phyloP scores from a whole-genome alignment of 2,329 filamentous ascomycete genomes.

The Trichoderma endophyticum region DNA sequence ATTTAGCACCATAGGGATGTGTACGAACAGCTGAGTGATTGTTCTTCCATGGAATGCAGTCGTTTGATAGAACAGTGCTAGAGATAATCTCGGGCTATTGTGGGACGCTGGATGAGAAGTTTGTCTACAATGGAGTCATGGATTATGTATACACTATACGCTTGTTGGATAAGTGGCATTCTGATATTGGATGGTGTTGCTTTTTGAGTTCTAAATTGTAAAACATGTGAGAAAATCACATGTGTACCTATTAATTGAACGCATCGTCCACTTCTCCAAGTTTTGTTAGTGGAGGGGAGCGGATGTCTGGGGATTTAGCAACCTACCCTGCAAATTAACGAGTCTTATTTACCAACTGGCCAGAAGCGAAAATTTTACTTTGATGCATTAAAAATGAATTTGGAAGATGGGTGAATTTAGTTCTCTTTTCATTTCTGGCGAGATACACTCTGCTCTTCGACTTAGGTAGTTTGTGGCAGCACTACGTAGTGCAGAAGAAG shows the following conservation, averaged over 20 bases:
- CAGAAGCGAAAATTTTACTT: background rate
- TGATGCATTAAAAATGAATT: background rate
- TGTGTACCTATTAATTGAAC: background rate
- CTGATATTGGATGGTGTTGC: background rate
- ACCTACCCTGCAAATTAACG: background rate
- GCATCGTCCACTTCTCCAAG: background rate
- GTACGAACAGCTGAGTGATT: background rate
- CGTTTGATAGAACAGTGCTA: background rate
- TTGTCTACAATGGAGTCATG: background rate
- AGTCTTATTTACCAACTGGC: background rate
- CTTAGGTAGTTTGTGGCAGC: background rate
- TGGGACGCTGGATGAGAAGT: background rate
- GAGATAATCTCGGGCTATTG: background rate
- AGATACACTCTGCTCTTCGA: background rate
- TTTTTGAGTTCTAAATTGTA: background rate
- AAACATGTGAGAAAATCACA: background rate
- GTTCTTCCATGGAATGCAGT: background rate
- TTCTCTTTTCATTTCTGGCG: background rate
- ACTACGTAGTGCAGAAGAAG: background rate
- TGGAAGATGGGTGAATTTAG: background rate
- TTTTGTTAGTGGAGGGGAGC: background rate
- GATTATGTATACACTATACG: background rate
- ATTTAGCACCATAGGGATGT: background rate
- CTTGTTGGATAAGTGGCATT: background rate
- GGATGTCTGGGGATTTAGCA: background rate